Evolutionary conservation across 371 early-diverging fungal species (phyloP).

Genomic region (Rhizopus microsporus): DNA sequence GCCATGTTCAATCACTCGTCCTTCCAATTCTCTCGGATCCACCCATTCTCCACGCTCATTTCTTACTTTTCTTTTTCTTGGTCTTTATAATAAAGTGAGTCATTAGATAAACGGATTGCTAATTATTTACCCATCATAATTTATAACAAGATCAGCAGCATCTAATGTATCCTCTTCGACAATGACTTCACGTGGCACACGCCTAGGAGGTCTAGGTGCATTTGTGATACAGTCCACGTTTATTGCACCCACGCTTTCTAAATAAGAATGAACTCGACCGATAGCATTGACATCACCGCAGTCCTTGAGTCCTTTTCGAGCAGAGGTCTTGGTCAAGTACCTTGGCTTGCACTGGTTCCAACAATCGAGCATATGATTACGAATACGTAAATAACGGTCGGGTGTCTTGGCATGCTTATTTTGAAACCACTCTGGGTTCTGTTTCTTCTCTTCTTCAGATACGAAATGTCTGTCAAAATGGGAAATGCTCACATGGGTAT

Average conservation of each 20-base stretch:
- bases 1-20: conserved; percentile 66
- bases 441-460: conserved; percentile 60
- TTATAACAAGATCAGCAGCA: conserved; percentile 40
- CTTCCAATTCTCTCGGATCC: conserved; percentile 63
- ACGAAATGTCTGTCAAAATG: conserved; percentile 33
- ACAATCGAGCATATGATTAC: conserved; percentile 79
- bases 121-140: conserved; percentile 41
- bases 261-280: conserved; percentile 81
- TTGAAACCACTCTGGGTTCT: conserved; percentile 77
- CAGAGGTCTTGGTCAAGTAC: conserved; percentile 64
- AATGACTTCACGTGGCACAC: conserved; percentile 21
- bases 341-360: conserved; percentile 70
- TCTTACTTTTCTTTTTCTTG: conserved; percentile 64
- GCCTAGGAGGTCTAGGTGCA: conserved; percentile 40
- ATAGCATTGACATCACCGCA: conserved; percentile 94
- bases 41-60: conserved; percentile 73
- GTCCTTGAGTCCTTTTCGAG: conserved; percentile 46
- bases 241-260: conserved; percentile 81
- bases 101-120: not conserved
- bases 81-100: conserved; percentile 13
- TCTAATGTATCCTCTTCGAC: conserved; percentile 28
- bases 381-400: conserved; percentile 80
- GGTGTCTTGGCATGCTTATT: conserved; percentile 82
- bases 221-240: conserved; percentile 59
- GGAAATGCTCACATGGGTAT: conserved; percentile 5